Percentiles rank a stretch among this genome's conserved stretches.
phyloP scores from a whole-genome alignment of 768 basidiomycete genomes.

The Amanita polypyramis region DNA sequence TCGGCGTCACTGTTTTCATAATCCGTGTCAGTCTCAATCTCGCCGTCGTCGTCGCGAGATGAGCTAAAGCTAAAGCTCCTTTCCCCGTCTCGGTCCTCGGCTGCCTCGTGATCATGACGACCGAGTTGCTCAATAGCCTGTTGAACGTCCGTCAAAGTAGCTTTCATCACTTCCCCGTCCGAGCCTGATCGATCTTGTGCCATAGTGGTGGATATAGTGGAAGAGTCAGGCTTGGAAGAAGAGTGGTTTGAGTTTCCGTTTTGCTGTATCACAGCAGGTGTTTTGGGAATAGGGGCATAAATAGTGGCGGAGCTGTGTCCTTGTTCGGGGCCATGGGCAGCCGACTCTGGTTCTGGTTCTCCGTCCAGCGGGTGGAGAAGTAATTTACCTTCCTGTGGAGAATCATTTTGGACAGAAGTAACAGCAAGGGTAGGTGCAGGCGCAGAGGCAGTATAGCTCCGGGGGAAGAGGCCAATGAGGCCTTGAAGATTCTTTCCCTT shows the following conservation, averaged over 20 bases:
- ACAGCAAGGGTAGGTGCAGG: constrained; percentile 24
- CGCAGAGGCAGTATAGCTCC: constrained; percentile 68
- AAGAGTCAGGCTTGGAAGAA: neutral
- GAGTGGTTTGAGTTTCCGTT: constrained; percentile 16
- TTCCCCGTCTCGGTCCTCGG: constrained; percentile 39
- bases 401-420: constrained; percentile 12
- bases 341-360: constrained; percentile 31
- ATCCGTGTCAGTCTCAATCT: constrained; percentile 52
- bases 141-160: constrained; percentile 86
- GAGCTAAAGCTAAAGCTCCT: constrained; percentile 75
- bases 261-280: constrained; percentile 21
- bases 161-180: constrained; percentile 59
- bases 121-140: constrained; percentile 84
- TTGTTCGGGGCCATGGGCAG: constrained; percentile 11
- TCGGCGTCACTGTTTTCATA: constrained; percentile 25
- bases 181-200: constrained; percentile 14
- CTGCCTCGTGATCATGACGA: constrained; percentile 21
- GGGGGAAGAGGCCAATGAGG: constrained; percentile 84
- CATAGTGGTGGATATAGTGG: constrained; percentile 1
- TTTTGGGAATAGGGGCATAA: constrained; percentile 26
- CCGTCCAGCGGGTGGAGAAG: constrained; percentile 36
- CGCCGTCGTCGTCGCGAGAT: constrained; percentile 46
- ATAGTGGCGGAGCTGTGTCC: constrained; percentile 12
- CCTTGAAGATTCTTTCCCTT: constrained; percentile 75
- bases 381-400: constrained; percentile 10